Percentiles rank a stretch among this genome's conserved stretches.
Evolutionary conservation across 179 eudicot species (phyloP).

Genomic region (Actinidia arguta): DNA sequence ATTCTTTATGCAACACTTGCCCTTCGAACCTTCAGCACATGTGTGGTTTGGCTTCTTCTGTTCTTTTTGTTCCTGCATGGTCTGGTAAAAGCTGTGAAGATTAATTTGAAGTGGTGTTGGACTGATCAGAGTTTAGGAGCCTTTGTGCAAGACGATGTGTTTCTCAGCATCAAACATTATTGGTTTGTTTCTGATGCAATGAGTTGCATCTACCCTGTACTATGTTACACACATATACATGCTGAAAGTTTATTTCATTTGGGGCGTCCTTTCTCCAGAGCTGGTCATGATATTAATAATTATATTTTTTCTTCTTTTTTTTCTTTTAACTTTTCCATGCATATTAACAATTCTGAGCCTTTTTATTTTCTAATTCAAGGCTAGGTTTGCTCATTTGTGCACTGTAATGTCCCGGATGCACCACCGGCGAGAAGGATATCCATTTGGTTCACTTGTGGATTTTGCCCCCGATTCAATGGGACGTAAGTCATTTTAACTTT

Average conservation of each 20-base stretch:
- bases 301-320: background rate
- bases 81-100: background rate
- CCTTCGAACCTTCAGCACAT: too few species aligned
- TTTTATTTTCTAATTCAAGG: slow-evolving; percentile 47
- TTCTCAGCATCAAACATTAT: background rate
- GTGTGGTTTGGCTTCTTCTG: too few species aligned
- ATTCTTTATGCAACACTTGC: background rate
- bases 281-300: background rate
- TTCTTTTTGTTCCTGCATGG: background rate
- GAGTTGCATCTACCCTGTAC: background rate
- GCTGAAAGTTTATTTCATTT: background rate
- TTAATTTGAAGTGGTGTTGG: background rate
- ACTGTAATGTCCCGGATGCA: slow-evolving; percentile 98
- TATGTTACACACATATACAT: background rate
- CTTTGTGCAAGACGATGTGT: background rate
- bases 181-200: background rate
- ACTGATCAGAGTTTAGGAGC: background rate
- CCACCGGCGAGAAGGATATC: slow-evolving; percentile 96
- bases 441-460: slow-evolving; percentile 97
- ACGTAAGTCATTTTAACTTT: slow-evolving; percentile 68
- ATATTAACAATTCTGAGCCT: background rate
- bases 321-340: background rate
- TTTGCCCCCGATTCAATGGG: slow-evolving; percentile 97
- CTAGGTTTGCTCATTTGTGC: slow-evolving; percentile 96
- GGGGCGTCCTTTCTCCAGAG: background rate